Evolutionary conservation across 495 filamentous ascomycete species (phyloP), one percentile per base, ranked within the genome.

Genomic region (Penicillium bovifimosum): DNA sequence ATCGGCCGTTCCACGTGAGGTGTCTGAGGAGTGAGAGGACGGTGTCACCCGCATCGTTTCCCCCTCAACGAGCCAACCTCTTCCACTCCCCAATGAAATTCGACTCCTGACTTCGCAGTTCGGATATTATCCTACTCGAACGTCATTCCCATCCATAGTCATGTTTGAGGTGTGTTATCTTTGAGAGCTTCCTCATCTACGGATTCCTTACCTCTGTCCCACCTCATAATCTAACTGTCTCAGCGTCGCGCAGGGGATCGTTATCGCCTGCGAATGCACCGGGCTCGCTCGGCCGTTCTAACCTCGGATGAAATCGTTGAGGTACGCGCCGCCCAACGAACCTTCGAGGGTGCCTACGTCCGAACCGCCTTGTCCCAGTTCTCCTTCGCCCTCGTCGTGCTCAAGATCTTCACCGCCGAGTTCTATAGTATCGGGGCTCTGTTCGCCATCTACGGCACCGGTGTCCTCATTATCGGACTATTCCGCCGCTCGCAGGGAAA

Each of bases 291-390:
- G 29, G 88, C 95, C 6, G 76, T 92, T 17, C 79, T 96, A 41
- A 93, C 90, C 5, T 74, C 81, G 13, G 74, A 83, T 55, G 93
- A 98, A 64, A 81, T 98, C 9, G 87, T 96, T 47, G 92, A 97
- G 65, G 86, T 97, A 59, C 89, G 92, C 51, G 92, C 92, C 0
- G 87, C 91, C 5, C 93, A 98, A 68, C 81, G 93, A 14, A 98
- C 93, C 13, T 98, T 97, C 58, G 93, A 97, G 75, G 93, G 93
- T 1, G 95, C 93, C 29, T 98, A 98, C 71, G 83, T 96, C 54
- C 90, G 93, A 45, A 98, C 93, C 0, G 89, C 92, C 0, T 83
- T 97, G 29, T 86, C 85, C 3, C 91, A 96, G 67, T 97, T 96
- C 79, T 89, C 85, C 44, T 97, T 98, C 63, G 83, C 92, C 38